Evolutionary conservation across 139 green algal genomes (phyloP), one percentile per base, ranked within the genome.

Genomic region (Chlamydomonas incerta): DNA sequence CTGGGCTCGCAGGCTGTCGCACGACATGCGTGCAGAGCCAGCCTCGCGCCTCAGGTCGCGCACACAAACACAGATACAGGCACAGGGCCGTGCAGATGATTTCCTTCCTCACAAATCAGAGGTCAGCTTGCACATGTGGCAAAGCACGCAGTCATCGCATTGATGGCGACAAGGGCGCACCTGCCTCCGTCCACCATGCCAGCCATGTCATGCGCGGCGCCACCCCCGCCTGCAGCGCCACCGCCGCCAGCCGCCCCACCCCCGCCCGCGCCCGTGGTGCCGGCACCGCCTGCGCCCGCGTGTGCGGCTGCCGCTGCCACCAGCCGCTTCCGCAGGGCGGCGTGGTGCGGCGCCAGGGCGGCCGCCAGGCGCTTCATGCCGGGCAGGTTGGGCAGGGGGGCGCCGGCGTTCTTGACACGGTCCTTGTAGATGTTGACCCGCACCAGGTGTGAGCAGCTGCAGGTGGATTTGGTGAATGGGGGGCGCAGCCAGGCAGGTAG

Each of bases 401-500:
- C 17, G 26, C 67, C 80, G 11, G 87, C 83, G 50, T 93, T 93
- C 72, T 87, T 92, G 1, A 97, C 80, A 31, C 79, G 63, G 71
- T 83, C 75, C 85, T 98, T 98, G 91, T 98, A 98, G 35, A 97
- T 87, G 85, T 98, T 98, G 55, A 99, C 93, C 3, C 95, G 91
- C 33, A 96, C 83, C 52, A 98, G 80, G 50, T 88, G 74, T 24
- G 77, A 73, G 63, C 79, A 85, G n/a, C 79, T 85, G 79, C 14
- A 9, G 14, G 46, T 41, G 63, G 33, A 28, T 63, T 20, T 20
- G 37, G 29, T 13, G 28, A 37, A 28, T 28, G 23, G 37, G 15
- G 8, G 41, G 41, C 41, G 6, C 41, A 50, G 41, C 41, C 41
- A 50, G 41, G 6, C 41, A 13, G 41, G 6, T 50, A 8, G 41